Evolutionary conservation across 169 alveolate genomes (phyloP), one percentile per base, ranked within the genome.

Genomic region (Fabrea salina): DNA sequence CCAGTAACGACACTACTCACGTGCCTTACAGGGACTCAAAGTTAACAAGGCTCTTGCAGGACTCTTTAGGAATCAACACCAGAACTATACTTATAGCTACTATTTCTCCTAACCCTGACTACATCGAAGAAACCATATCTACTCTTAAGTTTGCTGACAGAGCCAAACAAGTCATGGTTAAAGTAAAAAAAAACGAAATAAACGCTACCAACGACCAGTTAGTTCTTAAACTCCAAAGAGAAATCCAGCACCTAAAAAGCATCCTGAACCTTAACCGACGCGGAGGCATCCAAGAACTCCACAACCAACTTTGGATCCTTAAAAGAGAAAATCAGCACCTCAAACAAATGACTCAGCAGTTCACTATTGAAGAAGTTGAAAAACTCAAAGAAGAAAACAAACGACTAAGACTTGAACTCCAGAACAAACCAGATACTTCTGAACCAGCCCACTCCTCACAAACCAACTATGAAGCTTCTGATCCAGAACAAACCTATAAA

Each of bases 111-210:
- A 53, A 70, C 8, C 33, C 76, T 19, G 81, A 66, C 3, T 59
- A 77, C 56, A 51, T 75, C 27, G 92, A 91, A 32, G 90, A 87
- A 59, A 84, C 94, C 27, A 68, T 87, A n/a, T 54, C 84, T 40
- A 91, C 95, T 8, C 47, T 91, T 27, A 76, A 88, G 57, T 92
- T 92, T 79, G 94, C 96, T 41, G 90, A 83, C 53, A 78, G 92
- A 75, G 92, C 95, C 5, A 86, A 89, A 79, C 80, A 89, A 70
- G 90, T 92, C 47, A 84, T 89, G 84, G 77, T 84, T n/a, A 78
- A 61, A 41, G 71, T 86, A n/a, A 87, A 87, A 67, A 86, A 76
- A 53, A 93, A 91, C 78, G 88, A 82, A 72, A 75, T 89, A 13
- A 80, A 86, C 75, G 92, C 95, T 11, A 74, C 91, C 22, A 88